Percentiles rank a stretch among this genome's conserved stretches.
These are phyloP conservation scores for Lachnellula cervina DNA, from an alignment of 2,329 filamentous ascomycete species.

Conservation along the genomic window DNA sequence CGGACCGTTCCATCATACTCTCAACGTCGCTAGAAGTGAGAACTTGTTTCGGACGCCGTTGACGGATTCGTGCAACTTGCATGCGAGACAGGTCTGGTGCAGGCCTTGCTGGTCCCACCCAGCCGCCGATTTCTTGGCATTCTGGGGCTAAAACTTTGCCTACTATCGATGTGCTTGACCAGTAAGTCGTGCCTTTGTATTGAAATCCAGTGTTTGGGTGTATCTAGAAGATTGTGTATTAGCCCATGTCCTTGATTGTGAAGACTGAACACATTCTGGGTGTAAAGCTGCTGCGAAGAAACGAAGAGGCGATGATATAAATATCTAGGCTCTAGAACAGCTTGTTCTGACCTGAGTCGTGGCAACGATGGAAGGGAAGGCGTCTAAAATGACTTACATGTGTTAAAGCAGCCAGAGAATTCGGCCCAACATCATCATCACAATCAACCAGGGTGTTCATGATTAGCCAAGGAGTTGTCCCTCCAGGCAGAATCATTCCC, in stretches of 20 bases:
- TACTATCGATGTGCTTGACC: conserved; percentile 66
- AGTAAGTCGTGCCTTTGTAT: conserved; percentile 73
- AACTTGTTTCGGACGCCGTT: conserved; percentile 51
- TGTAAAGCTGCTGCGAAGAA: too few species aligned
- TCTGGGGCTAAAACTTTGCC: conserved; percentile 72
- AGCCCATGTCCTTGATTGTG: too few species aligned
- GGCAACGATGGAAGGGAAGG: background rate
- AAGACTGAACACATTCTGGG: too few species aligned
- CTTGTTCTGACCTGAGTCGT: background rate
- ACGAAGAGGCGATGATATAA: background rate
- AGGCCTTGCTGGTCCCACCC: conserved; percentile 68
- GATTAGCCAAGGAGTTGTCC: conserved; percentile 66
- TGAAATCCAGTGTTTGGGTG: conserved; percentile 69
- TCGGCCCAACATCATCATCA: conserved; percentile 62
- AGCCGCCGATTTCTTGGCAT: conserved; percentile 65
- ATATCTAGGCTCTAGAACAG: background rate
- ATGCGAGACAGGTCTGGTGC: conserved; percentile 62
- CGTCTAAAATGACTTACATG: conserved; percentile 35
- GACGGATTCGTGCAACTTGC: conserved; percentile 65
- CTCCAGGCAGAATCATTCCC: conserved; percentile 66
- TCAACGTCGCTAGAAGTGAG: conserved; percentile 56
- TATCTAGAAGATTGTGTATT: conserved; percentile 30
- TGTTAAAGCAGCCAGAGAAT: conserved; percentile 61
- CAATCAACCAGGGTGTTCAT: conserved; percentile 76
- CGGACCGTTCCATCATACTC: conserved; percentile 62